Base-by-base conservation (phyloP, 2,329 filamentous ascomycete species). In the Trichophyton verrucosum region DNA sequence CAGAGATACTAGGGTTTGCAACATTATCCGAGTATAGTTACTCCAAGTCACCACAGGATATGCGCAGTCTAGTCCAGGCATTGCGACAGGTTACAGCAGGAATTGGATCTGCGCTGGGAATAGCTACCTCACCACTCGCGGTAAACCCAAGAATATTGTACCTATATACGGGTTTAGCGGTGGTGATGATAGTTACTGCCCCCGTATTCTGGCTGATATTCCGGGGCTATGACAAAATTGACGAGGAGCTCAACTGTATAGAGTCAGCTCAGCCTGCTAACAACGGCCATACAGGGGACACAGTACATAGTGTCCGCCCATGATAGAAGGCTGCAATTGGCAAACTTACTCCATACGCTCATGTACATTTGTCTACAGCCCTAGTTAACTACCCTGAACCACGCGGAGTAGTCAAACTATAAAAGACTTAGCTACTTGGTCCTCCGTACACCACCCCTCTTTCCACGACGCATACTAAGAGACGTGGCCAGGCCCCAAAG, bases 21-120 rank as follows among this genome's bases (percentile, higher is more conserved):
- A 81, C 79, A 1, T 82, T 82, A 1, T 81, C 85, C 66, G 86
- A 88, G 69, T 88, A 87, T 65, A 86, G 86, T 46, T 88, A 83
- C 75, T 83, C 82, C 68, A 87, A 88, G 73, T 85, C 85, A 0
- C 86, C 86, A 1, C 15, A 40, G 30, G 57, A 57, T 15, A 65
- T 65, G 64, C 59, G 61, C 38, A 61, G 62, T 51, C 61, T 69
- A 58, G 66, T 68, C 60, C 65, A 66, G 61, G 63, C 67, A 57
- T 61, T 68, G 63, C 60, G 61, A 61, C 65, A 66, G 66, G 53
- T 68, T 65, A 61, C 63, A 1, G 60, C 59, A 8, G 53, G 61
- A 1, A 49, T 66, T 17, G 65, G 61, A 2, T 60, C 60, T 15
- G 51, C 60, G 0, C 11, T 66, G 1, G 65, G 61, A 9, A 63